Percentiles rank a stretch among this genome's conserved stretches.
phyloP scores from a whole-genome alignment of 805 yeast genomes.

The Cyberlindnera maclurae region DNA sequence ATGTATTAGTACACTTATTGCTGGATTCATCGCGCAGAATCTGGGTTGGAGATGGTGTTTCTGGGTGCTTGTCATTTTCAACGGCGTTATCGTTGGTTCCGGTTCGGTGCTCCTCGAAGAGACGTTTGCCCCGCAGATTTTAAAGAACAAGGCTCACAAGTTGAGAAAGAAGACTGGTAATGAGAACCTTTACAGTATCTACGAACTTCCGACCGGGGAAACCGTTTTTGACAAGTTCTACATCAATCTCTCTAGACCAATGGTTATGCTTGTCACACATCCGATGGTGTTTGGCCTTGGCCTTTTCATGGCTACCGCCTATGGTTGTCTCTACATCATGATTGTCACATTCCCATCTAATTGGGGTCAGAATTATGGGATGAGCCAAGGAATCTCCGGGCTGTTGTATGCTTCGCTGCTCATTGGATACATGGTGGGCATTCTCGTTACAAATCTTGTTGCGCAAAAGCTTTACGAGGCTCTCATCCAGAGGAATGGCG shows the following conservation, averaged over 20 bases:
- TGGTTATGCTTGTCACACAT: slow-evolving; percentile 43
- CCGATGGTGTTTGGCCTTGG: slow-evolving; percentile 64
- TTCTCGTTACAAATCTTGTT: slow-evolving; percentile 38
- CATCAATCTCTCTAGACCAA: slow-evolving; percentile 45
- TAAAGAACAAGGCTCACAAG: slow-evolving; percentile 37
- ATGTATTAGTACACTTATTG: slow-evolving; percentile 46
- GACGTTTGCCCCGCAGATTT: slow-evolving; percentile 50
- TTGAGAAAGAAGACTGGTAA: slow-evolving; percentile 51
- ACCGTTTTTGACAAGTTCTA: slow-evolving; percentile 31
- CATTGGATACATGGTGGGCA: slow-evolving; percentile 46
- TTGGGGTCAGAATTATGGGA: slow-evolving; percentile 41
- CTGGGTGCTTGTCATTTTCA: slow-evolving; percentile 48
- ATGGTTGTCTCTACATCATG: slow-evolving; percentile 60
- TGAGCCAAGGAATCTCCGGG: slow-evolving; percentile 42
- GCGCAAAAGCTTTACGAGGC: slow-evolving; percentile 34
- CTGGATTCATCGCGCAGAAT: slow-evolving; percentile 49
- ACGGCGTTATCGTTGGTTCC: slow-evolving; percentile 37
- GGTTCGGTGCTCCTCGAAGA: slow-evolving; percentile 44
- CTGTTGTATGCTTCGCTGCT: slow-evolving; percentile 53
- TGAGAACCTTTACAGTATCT: slow-evolving; percentile 47
- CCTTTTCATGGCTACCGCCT: slow-evolving; percentile 54
- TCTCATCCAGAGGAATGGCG: slow-evolving; percentile 36
- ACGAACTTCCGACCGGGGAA: slow-evolving; percentile 50
- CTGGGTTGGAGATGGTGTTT: slow-evolving; percentile 59
- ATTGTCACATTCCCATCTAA: slow-evolving; percentile 53